A percentile compares a stretch with the other conserved stretches of the same genome.
These are phyloP conservation scores for Misopates orontium DNA, from an alignment of 257 asterid species.

Conservation along the genomic window DNA sequence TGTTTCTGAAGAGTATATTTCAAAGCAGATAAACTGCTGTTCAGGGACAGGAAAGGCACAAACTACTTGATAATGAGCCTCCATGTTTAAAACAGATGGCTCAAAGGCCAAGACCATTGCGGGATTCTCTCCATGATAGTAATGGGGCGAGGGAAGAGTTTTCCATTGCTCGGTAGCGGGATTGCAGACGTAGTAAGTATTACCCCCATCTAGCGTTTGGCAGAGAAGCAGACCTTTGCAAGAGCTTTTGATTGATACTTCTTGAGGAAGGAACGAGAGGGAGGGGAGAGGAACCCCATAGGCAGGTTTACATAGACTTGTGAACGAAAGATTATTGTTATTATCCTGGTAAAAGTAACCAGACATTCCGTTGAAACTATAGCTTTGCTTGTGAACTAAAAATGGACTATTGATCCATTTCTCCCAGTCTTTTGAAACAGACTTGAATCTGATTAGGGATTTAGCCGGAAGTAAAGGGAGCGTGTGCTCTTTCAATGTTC, in stretches of 20 bases:
- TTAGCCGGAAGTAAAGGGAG: constrained; percentile 17
- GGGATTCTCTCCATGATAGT: constrained; percentile 12
- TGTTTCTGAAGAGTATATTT: constrained; percentile 9
- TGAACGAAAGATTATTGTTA: not conserved
- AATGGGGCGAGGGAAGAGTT: not conserved
- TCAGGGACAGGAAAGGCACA: constrained; percentile 2
- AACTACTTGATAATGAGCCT: not conserved
- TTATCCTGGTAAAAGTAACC: constrained; percentile 12
- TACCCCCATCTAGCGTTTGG: not conserved
- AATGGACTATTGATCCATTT: constrained; percentile 5
- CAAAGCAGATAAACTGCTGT: not conserved
- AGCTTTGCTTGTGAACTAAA: constrained; percentile 3
- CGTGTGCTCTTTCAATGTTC: not conserved
- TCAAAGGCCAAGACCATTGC: constrained; percentile 1
- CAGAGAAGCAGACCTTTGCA: constrained; percentile 15
- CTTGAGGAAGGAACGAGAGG: not conserved
- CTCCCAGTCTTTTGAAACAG: constrained; percentile 7
- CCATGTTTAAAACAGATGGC: constrained; percentile 12
- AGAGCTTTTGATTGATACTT: constrained; percentile 11
- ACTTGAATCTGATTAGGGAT: constrained; percentile 8
- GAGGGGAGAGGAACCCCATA: constrained; percentile 2
- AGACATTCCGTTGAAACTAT: not conserved
- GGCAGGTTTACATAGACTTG: not conserved
- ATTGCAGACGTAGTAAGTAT: constrained; percentile 12
- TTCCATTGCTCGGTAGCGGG: constrained; percentile 14